Base-by-base conservation (phyloP, 2,329 filamentous ascomycete species). In the Periconia sp. region DNA sequence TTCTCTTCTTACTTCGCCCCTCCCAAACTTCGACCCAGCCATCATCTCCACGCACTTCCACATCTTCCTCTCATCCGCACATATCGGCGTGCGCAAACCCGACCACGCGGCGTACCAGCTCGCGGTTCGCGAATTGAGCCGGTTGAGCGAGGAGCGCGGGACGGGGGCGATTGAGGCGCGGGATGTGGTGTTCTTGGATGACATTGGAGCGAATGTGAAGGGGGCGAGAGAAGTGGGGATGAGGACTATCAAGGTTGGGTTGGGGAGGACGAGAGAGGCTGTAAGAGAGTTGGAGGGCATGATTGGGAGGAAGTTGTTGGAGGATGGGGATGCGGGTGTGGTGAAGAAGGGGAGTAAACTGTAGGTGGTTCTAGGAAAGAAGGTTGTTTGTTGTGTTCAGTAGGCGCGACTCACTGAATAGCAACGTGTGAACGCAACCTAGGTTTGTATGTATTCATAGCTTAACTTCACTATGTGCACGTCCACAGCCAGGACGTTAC, bases 191-290 rank as follows among this genome's bases (percentile, higher is more conserved):
- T 99, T 99, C 70, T 75, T 97, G 47, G 94, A 97, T 71, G 92
- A 97, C 65, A 96, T 99, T 71, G 94, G 94, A 1, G 87, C 92
- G 74, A 99, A 99, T 71, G 74, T 97, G 53, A 94, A 92, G 78
- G 87, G 82, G 43, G 94, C 86, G 1, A 89, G 81, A 74, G 81
- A 81, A 46, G 77, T 86, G 19, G 93, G 93, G 0, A 87, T 97
- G 72, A 76, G 81, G 52, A 97, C 93, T 0, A 82, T 97, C 60
- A 96, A 93, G 75, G 94, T 97, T 1, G 79, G 83, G 9, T 76
- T 97, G 27, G 92, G 92, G 1, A 85, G 82, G 71, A 85, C 89
- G 1, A 89, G 84, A 69, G 86, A 92, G 70, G 92, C 93, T 0
- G 92, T 97, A 0, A 86, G 84, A 61, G 85, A 92, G 72, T 75